Evolutionary conservation across 2,329 filamentous ascomycete genomes (phyloP), one percentile per base, ranked within the genome.

Genomic region (Cordyceps javanica): DNA sequence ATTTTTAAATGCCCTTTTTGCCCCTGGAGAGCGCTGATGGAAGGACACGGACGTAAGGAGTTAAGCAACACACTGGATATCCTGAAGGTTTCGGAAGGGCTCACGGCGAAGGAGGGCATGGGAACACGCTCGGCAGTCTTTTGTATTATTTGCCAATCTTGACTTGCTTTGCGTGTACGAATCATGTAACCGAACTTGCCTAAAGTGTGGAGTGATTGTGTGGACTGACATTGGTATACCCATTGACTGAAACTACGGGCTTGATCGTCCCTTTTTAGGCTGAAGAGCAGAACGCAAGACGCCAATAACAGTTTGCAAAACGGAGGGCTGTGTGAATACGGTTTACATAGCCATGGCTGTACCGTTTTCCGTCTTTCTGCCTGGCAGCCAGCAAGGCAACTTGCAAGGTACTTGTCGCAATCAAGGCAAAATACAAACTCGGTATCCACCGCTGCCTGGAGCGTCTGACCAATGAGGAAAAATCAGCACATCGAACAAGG

Each of bases 1-100:
- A 39, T 48, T 19, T 56, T 39, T 39, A 45, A 34, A 30, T 13
- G 32, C 36, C 8, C 38, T 55, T 41, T 48, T 49, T 10, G 19
- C 30, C n/a, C 30, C 49, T 49, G 23, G 42, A 30, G 53, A 56
- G 32, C 10, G 34, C 38, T 26, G 30, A 13, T 9, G 50, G 19
- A 55, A 36, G 30, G 26, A 34, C 38, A 34, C 30, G 36, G 28
- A 25, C 38, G 14, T 4, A 34, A 28, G 10, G 26, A 19, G 41
- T 36, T 45, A 55, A 38, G 28, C 39, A 41, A 28, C 42, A 45
- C 39, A 56, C 53, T 56, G 42, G 53, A 56, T 56, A 56, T 56
- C 53, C 42, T 25, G 39, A 38, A 48, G 44, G 53, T 48, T 55
- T 49, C 53, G 44, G 19, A 55, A 55, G 26, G 52, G 52, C 23